Evolutionary conservation across 2,329 filamentous ascomycete genomes (phyloP), one percentile per base, ranked within the genome.

Genomic region (Fusarium phyllophilum): DNA sequence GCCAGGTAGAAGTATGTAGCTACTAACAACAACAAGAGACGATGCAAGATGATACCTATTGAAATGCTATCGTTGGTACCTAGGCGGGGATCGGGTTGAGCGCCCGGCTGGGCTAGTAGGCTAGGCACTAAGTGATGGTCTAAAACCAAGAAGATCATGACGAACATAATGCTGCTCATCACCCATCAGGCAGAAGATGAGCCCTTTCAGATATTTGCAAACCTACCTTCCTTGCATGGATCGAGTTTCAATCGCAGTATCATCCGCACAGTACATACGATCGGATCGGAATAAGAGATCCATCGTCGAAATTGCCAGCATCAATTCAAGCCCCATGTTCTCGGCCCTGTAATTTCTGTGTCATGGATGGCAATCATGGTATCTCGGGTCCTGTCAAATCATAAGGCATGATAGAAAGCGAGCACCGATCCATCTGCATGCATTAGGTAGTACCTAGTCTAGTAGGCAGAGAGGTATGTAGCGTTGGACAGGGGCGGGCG

Each of bases 81-180:
- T 20, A 52, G 42, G 20, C 36, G 26, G 48, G 18, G 42, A 61
- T 45, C 26, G 38, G 49, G 66, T 41, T 56, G 49, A 24, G 31
- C 22, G 24, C 31, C 36, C 42, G 33, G 44, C 26, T 34, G 49
- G 36, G 39, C 29, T 42, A 44, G n/a, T 29, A 29, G 26, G 26
- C 39, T n/a, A 36, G 14, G 34, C 17, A 29, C 26, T 29, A 29
- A 38, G 38, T 24, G 66, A 73, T 67, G 66, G 62, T 48, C 42
- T 52, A 54, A 39, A 68, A 56, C 49, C 39, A 55, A 46, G 70
- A 61, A 61, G 70, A 70, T 73, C 70, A 73, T 71, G 70, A 71
- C 70, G 66, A 62, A 36, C 52, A 46, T 52, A 33, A 63, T 60
- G 66, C 44, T 73, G 54, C 58, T 34, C 18, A 57, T 34, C 31